Evolutionary conservation across 2,329 filamentous ascomycete species (phyloP).

Genomic region (Hypomyces perniciosus): DNA sequence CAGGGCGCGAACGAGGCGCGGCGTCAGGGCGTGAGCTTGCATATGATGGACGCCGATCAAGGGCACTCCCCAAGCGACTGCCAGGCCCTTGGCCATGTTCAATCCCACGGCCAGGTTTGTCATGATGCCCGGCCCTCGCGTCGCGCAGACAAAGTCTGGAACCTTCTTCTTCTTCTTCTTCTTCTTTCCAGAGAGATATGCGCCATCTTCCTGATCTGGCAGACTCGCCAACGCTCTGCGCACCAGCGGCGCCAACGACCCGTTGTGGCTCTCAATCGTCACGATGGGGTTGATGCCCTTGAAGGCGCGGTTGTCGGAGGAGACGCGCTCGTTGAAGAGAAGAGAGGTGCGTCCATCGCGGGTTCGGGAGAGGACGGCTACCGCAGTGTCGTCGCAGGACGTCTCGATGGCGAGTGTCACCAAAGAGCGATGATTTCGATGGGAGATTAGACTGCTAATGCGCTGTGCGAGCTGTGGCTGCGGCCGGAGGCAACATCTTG

Average conservation of each 20-base stretch:
- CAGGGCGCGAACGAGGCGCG: slow-evolving; percentile 61
- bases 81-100: slow-evolving; percentile 79
- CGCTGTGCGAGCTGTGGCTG: too few species aligned
- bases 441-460: too few species aligned
- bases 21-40: slow-evolving; percentile 92
- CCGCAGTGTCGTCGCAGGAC: slow-evolving; percentile 89
- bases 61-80: slow-evolving; percentile 75
- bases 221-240: slow-evolving; percentile 55
- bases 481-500: too few species aligned
- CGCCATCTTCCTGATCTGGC: slow-evolving; percentile 20
- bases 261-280: slow-evolving; percentile 70
- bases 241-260: slow-evolving; percentile 62
- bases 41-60: slow-evolving; percentile 90
- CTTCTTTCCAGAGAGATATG: not conserved
- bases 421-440: slow-evolving; percentile 26
- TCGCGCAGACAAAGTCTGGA: slow-evolving; percentile 84
- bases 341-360: slow-evolving; percentile 45
- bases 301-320: slow-evolving; percentile 69
- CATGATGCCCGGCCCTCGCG: slow-evolving; percentile 84
- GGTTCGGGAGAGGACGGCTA: slow-evolving; percentile 68
- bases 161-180: slow-evolving; percentile 27
- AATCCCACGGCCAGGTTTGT: slow-evolving; percentile 72
- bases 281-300: slow-evolving; percentile 74
- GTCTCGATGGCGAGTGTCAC: slow-evolving; percentile 71
- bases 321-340: slow-evolving; percentile 75